These are phyloP conservation scores for Phlebiopsis gigantea DNA, from an alignment of 768 basidiomycete genomes.

Conservation along the genomic window DNA sequence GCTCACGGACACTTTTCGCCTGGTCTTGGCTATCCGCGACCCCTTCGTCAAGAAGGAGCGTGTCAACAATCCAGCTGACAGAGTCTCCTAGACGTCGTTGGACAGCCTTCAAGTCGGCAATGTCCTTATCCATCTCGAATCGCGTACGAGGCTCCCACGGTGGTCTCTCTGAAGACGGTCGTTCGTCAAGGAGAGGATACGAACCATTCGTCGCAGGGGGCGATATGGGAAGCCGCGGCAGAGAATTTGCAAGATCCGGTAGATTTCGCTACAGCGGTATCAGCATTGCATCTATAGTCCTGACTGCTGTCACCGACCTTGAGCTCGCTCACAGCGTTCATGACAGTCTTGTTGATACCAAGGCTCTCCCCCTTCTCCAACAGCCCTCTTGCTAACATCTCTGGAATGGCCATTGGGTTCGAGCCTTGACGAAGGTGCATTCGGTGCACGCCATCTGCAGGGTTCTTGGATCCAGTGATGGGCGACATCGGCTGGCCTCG, in stretches of 20 bases:
- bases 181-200: slow-evolving; percentile 62
- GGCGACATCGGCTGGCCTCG: slow-evolving; percentile 21
- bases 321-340: slow-evolving; percentile 75
- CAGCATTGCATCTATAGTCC: slow-evolving; percentile 2
- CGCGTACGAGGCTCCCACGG: slow-evolving; percentile 66
- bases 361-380: slow-evolving; percentile 73
- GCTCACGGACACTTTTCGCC: slow-evolving; percentile 37
- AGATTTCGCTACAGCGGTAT: slow-evolving; percentile 60
- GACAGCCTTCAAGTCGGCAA: slow-evolving; percentile 44
- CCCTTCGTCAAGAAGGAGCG: slow-evolving; percentile 49
- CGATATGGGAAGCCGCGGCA: slow-evolving; percentile 52
- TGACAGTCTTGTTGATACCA: slow-evolving; percentile 79
- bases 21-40: slow-evolving; percentile 32
- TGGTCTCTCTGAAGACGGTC: slow-evolving; percentile 49
- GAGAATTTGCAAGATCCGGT: slow-evolving; percentile 71
- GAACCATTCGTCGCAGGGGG: slow-evolving; percentile 36
- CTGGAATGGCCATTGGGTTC: slow-evolving; percentile 53
- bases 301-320: no score
- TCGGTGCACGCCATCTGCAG: background rate
- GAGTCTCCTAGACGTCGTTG: slow-evolving; percentile 67
- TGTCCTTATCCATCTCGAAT: slow-evolving; percentile 67
- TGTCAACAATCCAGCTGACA: slow-evolving; percentile 69
- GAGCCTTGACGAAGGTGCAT: slow-evolving; percentile 20
- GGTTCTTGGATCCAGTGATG: slow-evolving; percentile 1
- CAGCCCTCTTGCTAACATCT: slow-evolving; percentile 66